Evolutionary conservation across 805 yeast species (phyloP), one percentile per base, ranked within the genome.

Genomic region (Kazachstania africana): DNA sequence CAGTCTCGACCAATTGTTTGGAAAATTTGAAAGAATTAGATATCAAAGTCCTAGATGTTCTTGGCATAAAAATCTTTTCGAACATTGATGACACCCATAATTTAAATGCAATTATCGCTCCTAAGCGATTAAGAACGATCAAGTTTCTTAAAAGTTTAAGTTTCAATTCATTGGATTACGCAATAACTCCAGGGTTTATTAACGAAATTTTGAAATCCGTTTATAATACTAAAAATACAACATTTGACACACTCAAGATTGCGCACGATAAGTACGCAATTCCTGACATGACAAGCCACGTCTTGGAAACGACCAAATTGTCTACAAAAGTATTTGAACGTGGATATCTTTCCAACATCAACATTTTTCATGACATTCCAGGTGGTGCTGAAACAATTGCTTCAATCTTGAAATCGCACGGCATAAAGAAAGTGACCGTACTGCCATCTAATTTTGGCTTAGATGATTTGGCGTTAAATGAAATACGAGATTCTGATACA

Each of bases 101-200:
- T 29, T 53, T 65, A 27, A 70, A 72, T 44, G 54, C 71, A 0
- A 56, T 80, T 8, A 70, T 87, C 8, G 87, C 96, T 0, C 95
- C 96, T 1, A 73, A 73, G 37, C 65, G 79, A n/a, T 50, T 80
- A 43, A 64, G 96, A 41, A 88, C 97, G 0, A 94, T 80, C 35
- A 91, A 88, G 56, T 87, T 88, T 47, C 63, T 88, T 32, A 68
- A 70, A 26, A 73, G 85, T 14, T 57, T 85, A 31, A 71, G 84
- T 32, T 62, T 62, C 26, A 73, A 64, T 29, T 67, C 72, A 0
- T 37, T 63, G 9, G 54, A 58, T n/a, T 55, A 61, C 33, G 68
- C 75, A 3, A 41, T 80, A 1, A 67, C 71, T 20, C 82, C 85
- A 0, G 47, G 55, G 3, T 77, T 73, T 37, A 37, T 77, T 2